Conservation (phyloP, 192 early-diverging fungal genomes). For the Backusella liffmaniae region DNA sequence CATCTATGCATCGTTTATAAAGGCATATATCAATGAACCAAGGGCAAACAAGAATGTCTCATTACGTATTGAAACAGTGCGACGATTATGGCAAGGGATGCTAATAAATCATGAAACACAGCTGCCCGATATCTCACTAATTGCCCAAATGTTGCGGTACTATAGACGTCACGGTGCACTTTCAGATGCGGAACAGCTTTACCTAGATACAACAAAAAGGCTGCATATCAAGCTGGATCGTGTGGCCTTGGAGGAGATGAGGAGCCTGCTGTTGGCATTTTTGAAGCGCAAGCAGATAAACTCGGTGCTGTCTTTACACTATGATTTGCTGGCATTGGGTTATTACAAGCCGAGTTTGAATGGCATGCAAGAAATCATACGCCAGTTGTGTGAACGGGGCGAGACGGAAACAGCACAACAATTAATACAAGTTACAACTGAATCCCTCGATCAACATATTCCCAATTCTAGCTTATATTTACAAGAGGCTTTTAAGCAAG, state of each 20-base stretch:
- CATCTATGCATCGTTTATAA: neutral
- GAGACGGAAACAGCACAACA: neutral
- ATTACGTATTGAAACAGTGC: neutral
- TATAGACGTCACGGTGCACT: neutral
- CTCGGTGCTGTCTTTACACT: neutral
- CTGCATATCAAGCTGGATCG: neutral
- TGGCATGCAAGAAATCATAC: neutral
- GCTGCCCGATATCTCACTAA: neutral
- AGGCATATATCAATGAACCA: neutral
- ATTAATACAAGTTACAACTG: neutral
- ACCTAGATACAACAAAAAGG: neutral
- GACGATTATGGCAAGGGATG: constrained; percentile 16
- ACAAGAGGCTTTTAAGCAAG: neutral
- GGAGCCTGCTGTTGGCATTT: neutral
- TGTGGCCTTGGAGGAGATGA: neutral
- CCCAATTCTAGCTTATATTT: neutral
- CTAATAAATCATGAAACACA: neutral
- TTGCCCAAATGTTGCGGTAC: neutral
- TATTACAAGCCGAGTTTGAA: neutral
- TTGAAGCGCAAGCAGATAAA: neutral
- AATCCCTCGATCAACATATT: neutral
- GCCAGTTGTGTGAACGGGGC: neutral
- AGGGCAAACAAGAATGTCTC: neutral
- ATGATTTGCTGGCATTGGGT: neutral
- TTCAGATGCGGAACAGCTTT: constrained; percentile 6